phyloP scores from a whole-genome alignment of 2,329 filamentous ascomycete species.

The Penicillium rolfsii region DNA sequence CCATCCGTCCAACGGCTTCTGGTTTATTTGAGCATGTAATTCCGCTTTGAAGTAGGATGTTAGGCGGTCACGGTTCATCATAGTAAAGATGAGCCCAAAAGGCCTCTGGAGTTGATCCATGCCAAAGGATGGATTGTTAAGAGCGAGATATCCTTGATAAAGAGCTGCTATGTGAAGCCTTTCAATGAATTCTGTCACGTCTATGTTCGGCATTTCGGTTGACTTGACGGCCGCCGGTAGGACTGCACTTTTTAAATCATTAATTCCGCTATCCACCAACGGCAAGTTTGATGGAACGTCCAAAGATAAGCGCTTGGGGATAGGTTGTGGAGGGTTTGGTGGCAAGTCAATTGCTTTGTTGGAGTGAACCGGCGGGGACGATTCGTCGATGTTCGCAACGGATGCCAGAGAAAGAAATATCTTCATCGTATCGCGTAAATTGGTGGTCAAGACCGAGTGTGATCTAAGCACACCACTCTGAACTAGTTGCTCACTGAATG shows the following conservation, averaged over 20 bases:
- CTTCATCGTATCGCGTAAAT: conserved; percentile 5
- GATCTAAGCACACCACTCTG: conserved; percentile 26
- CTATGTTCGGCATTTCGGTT: neutral
- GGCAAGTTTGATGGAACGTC: neutral
- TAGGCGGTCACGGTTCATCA: conserved; percentile 25
- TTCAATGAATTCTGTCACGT: neutral
- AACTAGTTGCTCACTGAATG: conserved; percentile 28
- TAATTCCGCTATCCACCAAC: neutral
- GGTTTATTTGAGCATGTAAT: conserved; percentile 22
- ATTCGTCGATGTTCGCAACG: neutral
- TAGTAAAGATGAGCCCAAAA: conserved; percentile 28
- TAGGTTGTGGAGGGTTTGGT: neutral
- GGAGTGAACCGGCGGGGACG: neutral
- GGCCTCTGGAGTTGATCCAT: conserved; percentile 23
- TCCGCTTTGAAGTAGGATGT: conserved; percentile 25
- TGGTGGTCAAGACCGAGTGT: conserved; percentile 21
- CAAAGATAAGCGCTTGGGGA: neutral
- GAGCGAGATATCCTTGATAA: neutral
- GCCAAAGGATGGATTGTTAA: conserved; percentile 17
- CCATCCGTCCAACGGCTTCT: conserved; percentile 25
- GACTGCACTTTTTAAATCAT: neutral
- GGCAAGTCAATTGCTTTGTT: neutral
- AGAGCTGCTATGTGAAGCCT: neutral
- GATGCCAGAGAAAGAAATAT: neutral
- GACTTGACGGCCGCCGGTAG: neutral